Evolutionary conservation across 1,284 basidiomycete species (phyloP), one percentile per base, ranked within the genome.

Genomic region (Ustilago nuda): DNA sequence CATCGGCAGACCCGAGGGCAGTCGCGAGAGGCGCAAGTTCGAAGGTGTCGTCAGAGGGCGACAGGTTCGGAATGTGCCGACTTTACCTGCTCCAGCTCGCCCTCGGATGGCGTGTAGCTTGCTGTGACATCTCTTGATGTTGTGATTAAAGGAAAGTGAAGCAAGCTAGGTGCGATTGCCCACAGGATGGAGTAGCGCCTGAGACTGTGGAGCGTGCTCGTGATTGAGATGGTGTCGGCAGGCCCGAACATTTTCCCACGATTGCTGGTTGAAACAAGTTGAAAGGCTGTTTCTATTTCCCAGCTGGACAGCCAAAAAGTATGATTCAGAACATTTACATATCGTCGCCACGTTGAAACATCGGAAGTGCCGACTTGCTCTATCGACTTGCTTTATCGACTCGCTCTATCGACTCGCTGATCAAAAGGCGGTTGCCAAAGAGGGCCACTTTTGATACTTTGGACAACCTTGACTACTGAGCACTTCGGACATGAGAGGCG

Each of bases 1-100:
- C 35, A 11, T 50, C 55, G 61, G 61, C 48, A 27, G n/a, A 12
- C 35, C 61, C 61, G 61, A 56, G n/a, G 19, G 33, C 33, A 32
- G 48, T 12, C 27, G 30, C 23, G 48, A 50, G 48, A 17, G 39
- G 39, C 39, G 39, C 15, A 17, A 41, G 39, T 41, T 41, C 39
- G 39, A 41, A 41, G 13, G 39, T 41, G 39, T 7, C 13, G n/a
- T 17, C 43, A 45, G 43, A 4, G 19, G 0, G 7, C 19, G 43
- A 45, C n/a, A 7, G 11, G 17, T 19, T 45, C 43, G 43, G 43
- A 45, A 8, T 19, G 7, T 19, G 6, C 43, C 43, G 43, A 45
- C 17, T 19, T 19, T 19, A 7, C 43, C n/a, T 27, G 8, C 43
- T 19, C n/a, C n/a, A 15, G 7, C n/a, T 19, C 43, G n/a, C 39